Evolutionary conservation across 768 basidiomycete species (phyloP), one percentile per base, ranked within the genome.

Genomic region (Exidia glandulosa): DNA sequence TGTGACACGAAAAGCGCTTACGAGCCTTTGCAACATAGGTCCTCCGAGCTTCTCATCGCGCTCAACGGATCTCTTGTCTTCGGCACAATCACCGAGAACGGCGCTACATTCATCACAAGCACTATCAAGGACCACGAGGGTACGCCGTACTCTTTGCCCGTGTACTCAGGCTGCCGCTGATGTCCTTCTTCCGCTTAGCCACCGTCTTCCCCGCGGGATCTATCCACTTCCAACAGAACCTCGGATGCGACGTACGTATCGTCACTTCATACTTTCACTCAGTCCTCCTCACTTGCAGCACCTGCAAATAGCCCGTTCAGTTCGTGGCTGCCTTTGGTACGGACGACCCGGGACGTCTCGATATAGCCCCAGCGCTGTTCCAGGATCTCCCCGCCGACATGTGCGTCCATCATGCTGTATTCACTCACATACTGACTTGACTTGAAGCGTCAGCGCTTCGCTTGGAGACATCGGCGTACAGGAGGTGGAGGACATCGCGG

Each of bases 161-260:
- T 25, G 14, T 14, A 50, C 48, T 37, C n/a, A n/a, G 36, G 19
- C 12, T 37, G 19, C 36, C 19, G 12, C 36, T 19, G 36, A 10
- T 10, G 12, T 37, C 12, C n/a, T n/a, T n/a, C n/a, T n/a, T n/a
- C n/a, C n/a, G n/a, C 23, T 10, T 60, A 33, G 69, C 65, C 1
- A 66, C 63, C 33, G 32, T 71, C 50, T 68, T 71, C 63, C 66
- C 63, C 32, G 62, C 56, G 60, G 66, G 68, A 19, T 67, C 68
- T 19, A 66, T 71, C 23, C 70, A 70, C 61, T 71, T 66, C 63
- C 66, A 70, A 62, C 60, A 63, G 45, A 71, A 71, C 59, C 62
- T 65, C 47, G 64, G 61, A 13, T 71, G 69, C 58, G 65, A 19
- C 10, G 48, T 50, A 27, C 16, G 48, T 19, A 57, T 61, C 27